Conservation (phyloP, 345 rosid genomes). For the Eutrema yunnanense region DNA sequence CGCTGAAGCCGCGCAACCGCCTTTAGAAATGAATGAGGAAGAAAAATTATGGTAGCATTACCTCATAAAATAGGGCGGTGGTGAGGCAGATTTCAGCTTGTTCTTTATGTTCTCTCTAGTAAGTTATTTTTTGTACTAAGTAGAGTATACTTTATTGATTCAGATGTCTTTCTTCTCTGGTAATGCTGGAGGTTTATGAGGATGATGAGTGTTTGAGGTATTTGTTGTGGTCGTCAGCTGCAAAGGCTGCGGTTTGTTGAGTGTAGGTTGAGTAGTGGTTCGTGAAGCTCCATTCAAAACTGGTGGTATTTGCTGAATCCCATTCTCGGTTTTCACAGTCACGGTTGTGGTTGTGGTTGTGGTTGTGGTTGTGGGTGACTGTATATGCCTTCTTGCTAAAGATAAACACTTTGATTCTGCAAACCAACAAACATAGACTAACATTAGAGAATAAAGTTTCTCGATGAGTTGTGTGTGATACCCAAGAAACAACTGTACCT, state of each 20-base stretch:
- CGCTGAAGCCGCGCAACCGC: neutral
- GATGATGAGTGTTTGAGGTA: conserved; percentile 30
- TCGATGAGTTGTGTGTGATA: neutral
- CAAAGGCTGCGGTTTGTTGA: conserved; percentile 9
- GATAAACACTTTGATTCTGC: conserved; percentile 74
- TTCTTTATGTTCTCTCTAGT: conserved; percentile 15
- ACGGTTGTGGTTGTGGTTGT: conserved; percentile 33
- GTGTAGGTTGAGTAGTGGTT: conserved; percentile 24
- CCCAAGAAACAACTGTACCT: conserved; percentile 31
- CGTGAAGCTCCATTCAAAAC: conserved; percentile 43
- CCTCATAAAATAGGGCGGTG: conserved; percentile 1
- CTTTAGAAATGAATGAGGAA: neutral
- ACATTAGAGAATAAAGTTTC: neutral
- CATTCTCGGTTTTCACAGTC: conserved; percentile 39
- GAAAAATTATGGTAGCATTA: conserved; percentile 13
- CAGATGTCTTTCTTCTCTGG: conserved; percentile 29
- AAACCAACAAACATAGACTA: conserved; percentile 7
- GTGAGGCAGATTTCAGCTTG: neutral
- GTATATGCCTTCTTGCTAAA: conserved; percentile 55
- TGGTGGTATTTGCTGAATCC: conserved; percentile 37
- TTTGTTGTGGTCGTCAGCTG: conserved; percentile 32
- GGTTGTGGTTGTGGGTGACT: conserved; percentile 34
- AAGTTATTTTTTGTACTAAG: conserved; percentile 14
- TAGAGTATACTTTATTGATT: conserved; percentile 1
- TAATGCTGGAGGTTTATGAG: conserved; percentile 32